phyloP scores from a whole-genome alignment of 805 yeast genomes.

The Candida silvatica region DNA sequence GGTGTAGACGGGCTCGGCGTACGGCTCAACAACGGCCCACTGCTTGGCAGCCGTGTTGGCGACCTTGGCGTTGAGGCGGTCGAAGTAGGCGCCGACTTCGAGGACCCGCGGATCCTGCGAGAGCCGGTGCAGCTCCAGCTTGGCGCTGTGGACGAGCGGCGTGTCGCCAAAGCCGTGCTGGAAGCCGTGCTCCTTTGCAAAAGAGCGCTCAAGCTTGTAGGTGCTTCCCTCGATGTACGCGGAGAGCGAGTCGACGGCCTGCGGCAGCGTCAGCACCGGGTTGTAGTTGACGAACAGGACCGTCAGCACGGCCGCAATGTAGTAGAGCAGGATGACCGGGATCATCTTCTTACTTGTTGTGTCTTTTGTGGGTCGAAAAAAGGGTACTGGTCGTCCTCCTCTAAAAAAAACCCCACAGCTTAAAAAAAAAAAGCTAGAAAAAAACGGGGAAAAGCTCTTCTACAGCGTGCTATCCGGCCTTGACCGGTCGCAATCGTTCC shows the following conservation, averaged over 20 bases:
- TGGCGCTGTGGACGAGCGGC: background rate
- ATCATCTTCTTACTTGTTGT: conserved; percentile 4
- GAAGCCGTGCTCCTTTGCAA: background rate
- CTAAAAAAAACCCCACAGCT: too few relatives aligned
- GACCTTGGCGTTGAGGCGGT: background rate
- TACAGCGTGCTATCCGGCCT: too few relatives aligned
- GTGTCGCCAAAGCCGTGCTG: background rate
- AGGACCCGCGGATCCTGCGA: background rate
- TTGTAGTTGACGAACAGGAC: conserved; percentile 6
- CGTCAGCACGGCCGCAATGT: conserved; percentile 4
- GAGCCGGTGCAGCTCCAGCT: background rate
- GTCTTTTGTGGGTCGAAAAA: too few relatives aligned
- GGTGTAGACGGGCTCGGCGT: background rate
- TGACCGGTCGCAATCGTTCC: too few relatives aligned
- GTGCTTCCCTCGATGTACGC: conserved; percentile 2
- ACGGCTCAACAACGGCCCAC: background rate
- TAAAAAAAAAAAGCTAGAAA: too few relatives aligned
- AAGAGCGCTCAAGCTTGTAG: background rate
- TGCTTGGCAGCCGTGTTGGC: background rate
- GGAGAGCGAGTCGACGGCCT: background rate
- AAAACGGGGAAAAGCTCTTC: too few relatives aligned
- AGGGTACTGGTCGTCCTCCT: too few relatives aligned
- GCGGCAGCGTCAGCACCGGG: conserved; percentile 3
- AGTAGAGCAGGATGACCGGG: conserved; percentile 7
- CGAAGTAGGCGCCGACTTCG: background rate